Conservation (phyloP, 1,139 yeast species). For the Hansenula lynferdii region DNA sequence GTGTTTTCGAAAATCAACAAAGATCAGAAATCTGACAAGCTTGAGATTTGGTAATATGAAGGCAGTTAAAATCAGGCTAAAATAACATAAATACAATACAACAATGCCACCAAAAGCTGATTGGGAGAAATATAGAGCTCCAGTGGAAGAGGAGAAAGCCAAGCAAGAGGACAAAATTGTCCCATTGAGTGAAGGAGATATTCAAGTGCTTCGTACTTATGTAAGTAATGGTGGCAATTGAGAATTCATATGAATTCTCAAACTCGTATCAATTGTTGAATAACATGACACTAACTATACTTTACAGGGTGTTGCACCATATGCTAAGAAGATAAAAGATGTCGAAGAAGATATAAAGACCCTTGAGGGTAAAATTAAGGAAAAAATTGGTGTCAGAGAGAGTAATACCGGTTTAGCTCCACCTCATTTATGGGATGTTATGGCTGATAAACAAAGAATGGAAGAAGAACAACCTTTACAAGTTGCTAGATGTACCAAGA, state of each 20-base stretch:
- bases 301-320: slow-evolving; percentile 83
- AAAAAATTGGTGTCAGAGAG: slow-evolving; percentile 89
- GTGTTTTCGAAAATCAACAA: neutral
- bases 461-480: slow-evolving; percentile 93
- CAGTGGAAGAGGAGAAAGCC: slow-evolving; percentile 59
- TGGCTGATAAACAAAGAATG: slow-evolving; percentile 93
- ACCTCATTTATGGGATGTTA: slow-evolving; percentile 95
- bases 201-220: slow-evolving; percentile 92
- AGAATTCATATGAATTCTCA: neutral
- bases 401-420: slow-evolving; percentile 95
- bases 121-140: slow-evolving; percentile 96
- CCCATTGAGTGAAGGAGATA: slow-evolving; percentile 94
- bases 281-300: slow-evolving; percentile 13
- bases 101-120: slow-evolving; percentile 50
- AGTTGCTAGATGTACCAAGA: slow-evolving; percentile 98
- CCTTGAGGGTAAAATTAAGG: slow-evolving; percentile 83
- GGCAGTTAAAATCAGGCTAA: neutral
- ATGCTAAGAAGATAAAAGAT: slow-evolving; percentile 71
- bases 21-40: neutral
- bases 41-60: neutral
- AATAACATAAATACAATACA: neutral
- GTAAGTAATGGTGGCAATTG: slow-evolving; percentile 25
- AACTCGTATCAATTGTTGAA: neutral
- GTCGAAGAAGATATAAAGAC: slow-evolving; percentile 83
- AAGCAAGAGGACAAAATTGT: slow-evolving; percentile 68